Evolutionary conservation across 495 filamentous ascomycete species (phyloP), one percentile per base, ranked within the genome.

Genomic region (Talaromyces trachyspermus): DNA sequence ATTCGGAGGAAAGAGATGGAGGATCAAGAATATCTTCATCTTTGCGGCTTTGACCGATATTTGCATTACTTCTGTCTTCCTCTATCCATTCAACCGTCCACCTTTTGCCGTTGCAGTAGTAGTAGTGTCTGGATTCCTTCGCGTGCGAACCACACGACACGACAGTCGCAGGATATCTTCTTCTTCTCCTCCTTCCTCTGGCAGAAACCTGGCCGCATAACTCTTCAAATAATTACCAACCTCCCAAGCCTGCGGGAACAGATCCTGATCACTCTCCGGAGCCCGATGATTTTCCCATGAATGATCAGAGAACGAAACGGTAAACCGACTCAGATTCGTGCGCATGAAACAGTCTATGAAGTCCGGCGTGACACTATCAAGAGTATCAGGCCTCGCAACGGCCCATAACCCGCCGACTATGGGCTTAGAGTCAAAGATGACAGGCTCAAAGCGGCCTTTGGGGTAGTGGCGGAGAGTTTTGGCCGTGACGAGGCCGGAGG

Each of bases 381-480:
- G 8, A 42, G 20, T 42, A 1, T 77, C 71, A 6, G 62, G 60
- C 26, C 52, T 65, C 9, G 52, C 47, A 14, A 73, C 52, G 3
- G 81, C 77, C 89, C 89, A 95, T 11, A 95, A 71, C 2, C 89
- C 89, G 4, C 89, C 89, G 20, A 91, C 69, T 29, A 76, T 65
- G 46, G 68, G 45, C 12, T 78, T 70, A 23, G 71, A 61, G 29
- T 95, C 89, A 53, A 88, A 88, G 25, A 95, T 62, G 3, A 77
- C 81, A 15, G 89, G 81, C 5, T 68, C 60, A 58, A 89, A 89
- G 6, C 67, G 68, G 8, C 67, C 76, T n/a, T 52, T 50, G 1
- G 76, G 72, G 22, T 58, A 71, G 53, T 78, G 70, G 29, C 82
- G 78, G 2, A 89, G 73, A 0, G 82, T 85, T 62, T 91, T 94